Base-by-base conservation (phyloP, 2,329 filamentous ascomycete genomes). In the Cladosporium sphaerospermum region DNA sequence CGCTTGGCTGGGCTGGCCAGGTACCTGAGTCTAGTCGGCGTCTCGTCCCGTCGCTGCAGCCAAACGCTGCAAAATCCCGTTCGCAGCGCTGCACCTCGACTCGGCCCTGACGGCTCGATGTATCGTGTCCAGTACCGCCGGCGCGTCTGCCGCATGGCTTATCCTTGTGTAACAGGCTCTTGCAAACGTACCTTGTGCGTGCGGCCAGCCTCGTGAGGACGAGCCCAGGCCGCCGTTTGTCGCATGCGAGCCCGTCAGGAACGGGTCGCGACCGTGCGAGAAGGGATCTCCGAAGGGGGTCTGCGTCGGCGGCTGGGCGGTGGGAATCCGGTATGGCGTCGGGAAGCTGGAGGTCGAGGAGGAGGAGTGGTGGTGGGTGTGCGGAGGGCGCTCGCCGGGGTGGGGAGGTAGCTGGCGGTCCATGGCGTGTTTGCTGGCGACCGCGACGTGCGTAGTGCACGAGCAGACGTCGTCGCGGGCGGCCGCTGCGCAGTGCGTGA, bases 231-330 rank as follows among this genome's bases (percentile, higher is more conserved):
- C 44, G 53, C 64, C 69, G 61, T 67, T 65, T 50, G 73, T 68
- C 45, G 69, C 68, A 39, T 63, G 62, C 36, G 69, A 58, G 11
- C 65, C 62, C 5, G 73, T 70, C 37, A 74, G 62, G 61, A 77
- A 78, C 9, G 74, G 72, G 59, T 77, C 74, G 65, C 72, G 71
- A 54, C 68, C 71, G 23, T 59, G 59, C 45, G 70, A 64, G 53
- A 74, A 76, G 18, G 74, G 72, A 58, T 77, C 75, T 52, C 70
- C 62, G 62, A 72, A 75, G 43, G 74, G 72, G 44, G 73, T 68
- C 56, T 76, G 74, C 37, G 73, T 61, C 9, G 73, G 69, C 36
- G 73, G 66, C 45, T 67, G 68, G 32, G 69, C 66, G n/a, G 65
- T 62, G 16, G 61, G 59, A 40, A 63, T 61, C 48, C 56, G 57